Evolutionary conservation across 257 asterid genomes (phyloP).

Genomic region (Primulina eburnea): DNA sequence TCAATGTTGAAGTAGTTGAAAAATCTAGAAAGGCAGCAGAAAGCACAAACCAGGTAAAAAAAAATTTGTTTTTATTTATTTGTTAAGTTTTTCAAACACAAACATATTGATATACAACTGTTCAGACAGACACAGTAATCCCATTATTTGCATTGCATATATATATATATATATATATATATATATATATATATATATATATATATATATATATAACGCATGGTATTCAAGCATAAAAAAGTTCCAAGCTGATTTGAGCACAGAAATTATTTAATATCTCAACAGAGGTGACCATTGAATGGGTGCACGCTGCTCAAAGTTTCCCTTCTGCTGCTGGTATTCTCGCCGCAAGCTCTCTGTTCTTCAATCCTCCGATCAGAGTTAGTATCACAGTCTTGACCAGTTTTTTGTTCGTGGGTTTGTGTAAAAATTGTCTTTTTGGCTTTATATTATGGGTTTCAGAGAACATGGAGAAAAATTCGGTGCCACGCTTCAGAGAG

Average conservation of each 20-base stretch:
- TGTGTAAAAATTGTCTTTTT: conserved; percentile 17
- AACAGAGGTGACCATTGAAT: conserved; percentile 22
- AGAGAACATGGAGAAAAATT: conserved; percentile 48
- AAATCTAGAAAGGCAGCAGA: conserved; percentile 34
- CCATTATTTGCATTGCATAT: conserved; percentile 36
- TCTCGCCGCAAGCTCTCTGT: conserved; percentile 49
- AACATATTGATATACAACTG: conserved; percentile 28
- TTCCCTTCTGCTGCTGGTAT: conserved; percentile 58
- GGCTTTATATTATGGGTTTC: neutral
- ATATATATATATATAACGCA: conserved; percentile 32
- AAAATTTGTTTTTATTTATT: neutral
- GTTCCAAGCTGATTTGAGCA: conserved; percentile 12
- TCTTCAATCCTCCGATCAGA: conserved; percentile 45
- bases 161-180: too few species aligned
- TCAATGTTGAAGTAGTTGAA: conserved; percentile 18
- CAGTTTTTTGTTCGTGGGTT: conserved; percentile 14
- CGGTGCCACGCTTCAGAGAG: conserved; percentile 46
- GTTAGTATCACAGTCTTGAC: conserved; percentile 25
- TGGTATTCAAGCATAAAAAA: conserved; percentile 34
- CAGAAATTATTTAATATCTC: conserved; percentile 17
- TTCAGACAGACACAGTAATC: conserved; percentile 33
- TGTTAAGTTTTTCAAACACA: conserved; percentile 10
- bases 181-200: too few species aligned
- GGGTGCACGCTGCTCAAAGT: conserved; percentile 56
- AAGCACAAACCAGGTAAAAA: conserved; percentile 23